phyloP scores from a whole-genome alignment of 495 filamentous ascomycete species.

The Penicillium waksmanii region DNA sequence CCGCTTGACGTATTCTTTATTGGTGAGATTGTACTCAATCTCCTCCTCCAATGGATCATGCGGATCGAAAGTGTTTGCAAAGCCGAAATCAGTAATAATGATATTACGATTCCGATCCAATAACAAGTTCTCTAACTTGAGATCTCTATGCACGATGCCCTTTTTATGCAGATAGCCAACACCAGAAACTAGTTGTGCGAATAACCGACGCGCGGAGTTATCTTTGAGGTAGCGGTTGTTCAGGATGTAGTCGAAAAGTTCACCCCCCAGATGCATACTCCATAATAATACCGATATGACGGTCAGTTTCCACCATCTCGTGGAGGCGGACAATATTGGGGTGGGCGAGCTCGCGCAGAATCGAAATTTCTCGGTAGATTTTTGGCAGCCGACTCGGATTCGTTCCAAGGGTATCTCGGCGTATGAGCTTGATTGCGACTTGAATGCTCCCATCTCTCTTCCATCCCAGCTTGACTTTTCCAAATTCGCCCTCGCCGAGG shows the following conservation, averaged over 20 bases:
- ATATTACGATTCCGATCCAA: slow-evolving; percentile 97
- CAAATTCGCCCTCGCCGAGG: slow-evolving; percentile 98
- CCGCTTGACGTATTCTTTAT: slow-evolving; percentile 81
- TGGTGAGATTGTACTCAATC: slow-evolving; percentile 82
- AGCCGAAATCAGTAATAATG: slow-evolving; percentile 99
- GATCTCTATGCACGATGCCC: slow-evolving; percentile 95
- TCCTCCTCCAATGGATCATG: slow-evolving; percentile 86
- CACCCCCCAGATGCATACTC: slow-evolving; percentile 98
- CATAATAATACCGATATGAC: slow-evolving; percentile 96
- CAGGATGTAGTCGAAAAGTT: slow-evolving; percentile 97
- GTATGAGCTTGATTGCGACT: slow-evolving; percentile 98
- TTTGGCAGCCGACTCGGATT: slow-evolving; percentile 90
- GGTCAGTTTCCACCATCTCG: slow-evolving; percentile 97
- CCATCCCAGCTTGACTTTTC: slow-evolving; percentile 99
- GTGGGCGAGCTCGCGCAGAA: slow-evolving; percentile 82
- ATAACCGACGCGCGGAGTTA: slow-evolving; percentile 82
- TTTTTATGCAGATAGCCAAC: slow-evolving; percentile 99
- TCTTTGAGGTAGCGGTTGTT: slow-evolving; percentile 97
- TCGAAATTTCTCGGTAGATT: slow-evolving; percentile 95
- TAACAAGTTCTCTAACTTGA: slow-evolving; percentile 96
- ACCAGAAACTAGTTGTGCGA: slow-evolving; percentile 94
- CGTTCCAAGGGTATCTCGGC: slow-evolving; percentile 80
- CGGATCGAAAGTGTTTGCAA: slow-evolving; percentile 96
- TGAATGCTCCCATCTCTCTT: slow-evolving; percentile 91
- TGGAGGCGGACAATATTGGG: slow-evolving; percentile 97